Base-by-base conservation (phyloP, 768 basidiomycete species). In the Cystofilobasidium capitatum region DNA sequence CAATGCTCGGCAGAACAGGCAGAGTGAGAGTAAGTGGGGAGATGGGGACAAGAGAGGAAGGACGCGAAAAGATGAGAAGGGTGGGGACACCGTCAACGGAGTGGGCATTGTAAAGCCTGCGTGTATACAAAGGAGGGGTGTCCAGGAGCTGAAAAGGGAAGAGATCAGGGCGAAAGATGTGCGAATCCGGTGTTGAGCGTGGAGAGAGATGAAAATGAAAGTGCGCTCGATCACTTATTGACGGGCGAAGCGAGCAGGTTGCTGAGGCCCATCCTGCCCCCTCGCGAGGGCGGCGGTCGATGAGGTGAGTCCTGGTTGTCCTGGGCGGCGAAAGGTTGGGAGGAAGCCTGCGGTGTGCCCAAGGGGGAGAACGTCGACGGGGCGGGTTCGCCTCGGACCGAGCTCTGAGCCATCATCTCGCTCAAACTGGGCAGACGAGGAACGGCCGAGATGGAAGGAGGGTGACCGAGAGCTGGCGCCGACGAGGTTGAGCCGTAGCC, bases 261-360 rank as follows among this genome's bases (percentile, higher is more conserved):
- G 26, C 59, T 42, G 59, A 60, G 59, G 9, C 59, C 59, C 59
- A 60, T 60, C 7, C 59, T 36, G 16, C 59, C 59, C 20, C 59
- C 31, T 16, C 29, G 29, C 29, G 51, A 55, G 17, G 51, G 6
- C 51, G 51, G 31, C 13, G 51, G 8, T 7, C 29, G 51, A 17
- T n/a, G 29, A 8, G 51, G 51, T 2, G 59, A 29, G 16, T 26
- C 17, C 59, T 37, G 37, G 22, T 13, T n/a, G 20, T 10, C n/a
- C n/a, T n/a, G n/a, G n/a, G n/a, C n/a, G n/a, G n/a, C n/a, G n/a
- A n/a, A n/a, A n/a, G n/a, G n/a, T n/a, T n/a, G n/a, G n/a, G 54
- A 20, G n/a, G 54, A 29, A 24, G 54, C 12, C 26, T 3, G 54
- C 54, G 54, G 24, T 33, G 29, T 16, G 12, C n/a, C 10, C n/a